These are phyloP conservation scores for Phytophthora kernoviae DNA, from an alignment of 352 stramenopile genomes.

Conservation along the genomic window DNA sequence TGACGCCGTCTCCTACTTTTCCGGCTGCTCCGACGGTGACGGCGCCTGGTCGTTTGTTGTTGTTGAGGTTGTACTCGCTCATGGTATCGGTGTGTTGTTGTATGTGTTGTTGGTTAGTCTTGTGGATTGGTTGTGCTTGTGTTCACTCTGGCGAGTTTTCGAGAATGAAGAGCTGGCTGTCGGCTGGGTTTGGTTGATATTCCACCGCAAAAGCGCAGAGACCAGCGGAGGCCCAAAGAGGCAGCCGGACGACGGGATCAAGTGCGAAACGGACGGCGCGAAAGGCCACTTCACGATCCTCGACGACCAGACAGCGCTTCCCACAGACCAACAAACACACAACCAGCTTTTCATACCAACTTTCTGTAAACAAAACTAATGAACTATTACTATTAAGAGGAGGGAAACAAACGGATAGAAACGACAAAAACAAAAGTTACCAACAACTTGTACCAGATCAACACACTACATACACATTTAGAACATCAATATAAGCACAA, in stretches of 20 bases:
- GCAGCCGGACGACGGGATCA: slow-evolving; percentile 22
- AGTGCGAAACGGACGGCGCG: slow-evolving; percentile 34
- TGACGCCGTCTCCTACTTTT: slow-evolving; percentile 86
- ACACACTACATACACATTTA: too few relatives aligned
- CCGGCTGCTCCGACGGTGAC: slow-evolving; percentile 74
- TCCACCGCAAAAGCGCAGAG: slow-evolving; percentile 1
- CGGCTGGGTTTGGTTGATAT: background rate
- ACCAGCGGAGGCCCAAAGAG: background rate
- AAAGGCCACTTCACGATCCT: slow-evolving; percentile 26
- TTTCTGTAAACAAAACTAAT: too few relatives aligned
- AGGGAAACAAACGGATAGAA: too few relatives aligned
- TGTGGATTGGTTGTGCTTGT: background rate
- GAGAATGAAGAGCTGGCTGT: slow-evolving; percentile 21
- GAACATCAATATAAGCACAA: too few relatives aligned
- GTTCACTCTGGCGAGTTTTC: slow-evolving; percentile 16
- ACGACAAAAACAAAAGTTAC: too few relatives aligned
- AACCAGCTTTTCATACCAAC: too few relatives aligned
- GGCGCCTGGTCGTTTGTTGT: slow-evolving; percentile 7
- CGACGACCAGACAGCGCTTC: slow-evolving; percentile 19
- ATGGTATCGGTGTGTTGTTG: slow-evolving; percentile 5
- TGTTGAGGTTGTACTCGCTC: slow-evolving; percentile 30
- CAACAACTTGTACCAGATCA: too few relatives aligned
- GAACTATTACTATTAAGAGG: too few relatives aligned
- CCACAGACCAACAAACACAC: slow-evolving; percentile 6
- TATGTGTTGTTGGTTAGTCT: background rate